Evolutionary conservation across 768 basidiomycete genomes (phyloP).

Genomic region (Daedalea quercina): DNA sequence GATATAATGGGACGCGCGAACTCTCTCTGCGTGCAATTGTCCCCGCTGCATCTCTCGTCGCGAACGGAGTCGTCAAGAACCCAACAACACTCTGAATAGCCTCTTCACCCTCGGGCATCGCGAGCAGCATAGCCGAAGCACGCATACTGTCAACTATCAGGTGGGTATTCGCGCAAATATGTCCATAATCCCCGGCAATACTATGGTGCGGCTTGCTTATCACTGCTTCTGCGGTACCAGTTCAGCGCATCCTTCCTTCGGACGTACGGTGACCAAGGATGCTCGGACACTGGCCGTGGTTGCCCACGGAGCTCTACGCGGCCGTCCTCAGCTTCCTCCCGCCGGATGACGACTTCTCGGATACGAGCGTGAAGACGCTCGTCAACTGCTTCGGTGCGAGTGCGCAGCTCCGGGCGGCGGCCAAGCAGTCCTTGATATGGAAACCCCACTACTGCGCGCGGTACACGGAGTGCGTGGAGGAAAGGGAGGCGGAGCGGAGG

Average conservation of each 20-base stretch:
- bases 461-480: constrained; percentile 36
- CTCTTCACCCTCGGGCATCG: no score
- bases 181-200: not conserved
- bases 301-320: constrained; percentile 31
- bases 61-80: no score
- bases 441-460: constrained; percentile 43
- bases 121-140: no score
- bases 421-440: constrained; percentile 39
- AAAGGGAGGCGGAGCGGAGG: constrained; percentile 30
- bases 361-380: constrained; percentile 27
- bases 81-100: no score
- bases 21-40: no score
- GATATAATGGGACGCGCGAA: no score
- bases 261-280: not conserved
- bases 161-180: not conserved
- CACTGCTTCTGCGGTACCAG: not conserved
- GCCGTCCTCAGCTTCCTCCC: constrained; percentile 31
- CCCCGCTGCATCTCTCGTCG: no score
- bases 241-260: not conserved
- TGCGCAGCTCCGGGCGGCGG: constrained; percentile 37
- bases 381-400: constrained; percentile 33
- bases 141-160: not conserved
- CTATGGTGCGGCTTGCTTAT: not conserved
- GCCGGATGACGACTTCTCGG: constrained; percentile 7
- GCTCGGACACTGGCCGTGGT: constrained; percentile 3